A percentile compares a stretch with the other conserved stretches of the same genome.
Conservation (phyloP, 225 moss, liverwort and hornwort genomes). For the Takakia lepidozioides region DNA sequence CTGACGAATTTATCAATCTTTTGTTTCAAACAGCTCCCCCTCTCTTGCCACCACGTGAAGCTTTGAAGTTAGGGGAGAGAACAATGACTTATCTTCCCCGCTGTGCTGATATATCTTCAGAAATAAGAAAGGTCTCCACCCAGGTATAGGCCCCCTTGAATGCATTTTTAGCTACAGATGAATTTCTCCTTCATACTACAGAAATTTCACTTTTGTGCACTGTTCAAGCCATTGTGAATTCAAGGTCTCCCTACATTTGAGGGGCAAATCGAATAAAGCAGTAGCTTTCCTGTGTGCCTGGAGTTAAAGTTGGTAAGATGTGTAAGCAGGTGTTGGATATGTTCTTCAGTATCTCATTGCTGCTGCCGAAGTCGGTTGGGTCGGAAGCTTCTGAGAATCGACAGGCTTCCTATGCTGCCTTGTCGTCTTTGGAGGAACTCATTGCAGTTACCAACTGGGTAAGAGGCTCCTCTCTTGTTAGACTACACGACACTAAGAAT, state of each 20-base stretch:
- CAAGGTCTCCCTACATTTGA: no score
- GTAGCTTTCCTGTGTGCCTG: no score
- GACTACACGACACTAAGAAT: no score
- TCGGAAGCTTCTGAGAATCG: conserved; percentile 76
- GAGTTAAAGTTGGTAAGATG: no score
- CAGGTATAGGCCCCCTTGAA: no score
- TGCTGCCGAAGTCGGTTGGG: conserved; percentile 90
- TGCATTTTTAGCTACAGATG: no score
- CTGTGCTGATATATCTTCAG: conserved; percentile 68
- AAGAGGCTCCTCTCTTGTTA: no score
- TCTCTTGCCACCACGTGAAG: conserved; percentile 84
- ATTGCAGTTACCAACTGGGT: conserved; percentile 96
- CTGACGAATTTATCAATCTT: no score
- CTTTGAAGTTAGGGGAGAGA: conserved; percentile 87
- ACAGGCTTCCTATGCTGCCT: conserved; percentile 90
- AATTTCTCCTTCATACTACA: no score
- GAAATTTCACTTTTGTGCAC: no score
- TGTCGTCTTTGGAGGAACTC: conserved; percentile 79
- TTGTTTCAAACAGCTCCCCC: conserved; percentile 66
- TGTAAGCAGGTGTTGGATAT: conserved; percentile 86
- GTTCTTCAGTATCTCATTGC: conserved; percentile 85
- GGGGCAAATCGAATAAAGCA: no score
- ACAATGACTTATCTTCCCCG: conserved; percentile 91
- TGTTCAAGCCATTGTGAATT: no score
- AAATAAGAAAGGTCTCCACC: conserved; percentile 71